Percentiles rank a stretch among this genome's conserved stretches.
These are phyloP conservation scores for Leccinum subrobustum DNA, from an alignment of 1,284 basidiomycete species.

Conservation along the genomic window DNA sequence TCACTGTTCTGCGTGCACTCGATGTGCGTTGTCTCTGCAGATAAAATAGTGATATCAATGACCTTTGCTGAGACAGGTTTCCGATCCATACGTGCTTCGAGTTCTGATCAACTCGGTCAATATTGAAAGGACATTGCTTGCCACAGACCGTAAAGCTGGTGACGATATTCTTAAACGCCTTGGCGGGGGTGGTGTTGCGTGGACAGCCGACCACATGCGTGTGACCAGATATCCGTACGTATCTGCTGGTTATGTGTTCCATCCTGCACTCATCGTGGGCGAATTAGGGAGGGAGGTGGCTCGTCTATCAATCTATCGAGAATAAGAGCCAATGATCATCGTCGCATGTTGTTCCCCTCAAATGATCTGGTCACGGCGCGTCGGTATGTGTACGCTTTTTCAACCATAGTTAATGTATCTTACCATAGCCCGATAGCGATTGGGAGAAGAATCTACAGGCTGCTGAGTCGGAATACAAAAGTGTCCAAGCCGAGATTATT, in stretches of 20 bases:
- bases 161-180: constrained; percentile 51
- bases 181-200: constrained; percentile 50
- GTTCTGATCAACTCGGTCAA: constrained; percentile 73
- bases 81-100: constrained; percentile 74
- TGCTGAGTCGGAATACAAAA: constrained; percentile 30
- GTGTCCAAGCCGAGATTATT: constrained; percentile 16
- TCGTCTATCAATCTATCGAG: constrained; percentile 41
- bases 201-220: constrained; percentile 58
- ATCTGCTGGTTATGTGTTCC: background rate
- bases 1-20: constrained; percentile 84
- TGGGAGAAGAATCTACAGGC: constrained; percentile 28
- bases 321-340: constrained; percentile 39
- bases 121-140: constrained; percentile 77
- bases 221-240: constrained; percentile 65
- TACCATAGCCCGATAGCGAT: constrained; percentile 15
- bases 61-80: constrained; percentile 50
- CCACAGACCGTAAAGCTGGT: constrained; percentile 57
- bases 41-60: constrained; percentile 1
- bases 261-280: constrained; percentile 3
- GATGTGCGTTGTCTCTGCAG: constrained; percentile 49
- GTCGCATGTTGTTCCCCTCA: constrained; percentile 50
- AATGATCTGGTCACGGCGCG: constrained; percentile 36
- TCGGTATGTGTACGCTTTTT: constrained; percentile 26
- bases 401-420: background rate
- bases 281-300: constrained; percentile 61